Base-by-base conservation (phyloP, 805 yeast species). In the Suhomyces xylopsoci region DNA sequence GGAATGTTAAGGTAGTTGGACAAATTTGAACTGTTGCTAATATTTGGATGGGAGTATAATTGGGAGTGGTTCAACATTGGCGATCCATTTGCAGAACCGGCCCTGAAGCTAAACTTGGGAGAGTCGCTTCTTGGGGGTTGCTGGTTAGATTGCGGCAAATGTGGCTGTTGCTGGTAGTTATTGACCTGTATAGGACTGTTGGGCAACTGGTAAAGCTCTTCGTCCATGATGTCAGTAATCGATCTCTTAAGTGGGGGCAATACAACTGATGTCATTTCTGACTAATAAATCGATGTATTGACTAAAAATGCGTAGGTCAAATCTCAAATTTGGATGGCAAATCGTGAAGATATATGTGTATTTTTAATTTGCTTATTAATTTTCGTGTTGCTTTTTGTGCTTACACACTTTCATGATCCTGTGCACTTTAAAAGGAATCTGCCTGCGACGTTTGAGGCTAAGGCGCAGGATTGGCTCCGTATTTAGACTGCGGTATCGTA, bases 171-270 rank as follows among this genome's bases (percentile, higher is more conserved):
- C 17, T 26, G 49, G 26, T 44, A 45, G 22, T 20, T 25, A 51
- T 44, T 53, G 17, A 54, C 32, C 44, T 53, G 56, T 22, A 57
- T 53, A 19, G 62, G 62, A 41, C 59, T 62, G 45, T 61, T 63
- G 9, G 76, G 76, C 24, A 65, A 56, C 46, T 74, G 79, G 57
- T 81, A 81, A 28, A 82, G 67, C 54, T 82, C 87, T 51, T 83
- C 87, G 55, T 82, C 87, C 77, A 81, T 76, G 19, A 81, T 78
- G 55, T 82, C 86, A 15, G 83, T 79, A 50, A 81, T 63, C 19
- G 85, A 73, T 58, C 83, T 78, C 63, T 80, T 79, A 41, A 80
- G 68, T 14, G 70, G 66, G 24, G 85, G 85, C 53, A 79, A 73
- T 20, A 71, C 66, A n/a, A 81, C 79, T 14, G 83, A 79, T 20